A percentile compares a stretch with the other conserved stretches of the same genome.
Conservation (phyloP, 2,329 filamentous ascomycete genomes). For the Aspergillus terreus region DNA sequence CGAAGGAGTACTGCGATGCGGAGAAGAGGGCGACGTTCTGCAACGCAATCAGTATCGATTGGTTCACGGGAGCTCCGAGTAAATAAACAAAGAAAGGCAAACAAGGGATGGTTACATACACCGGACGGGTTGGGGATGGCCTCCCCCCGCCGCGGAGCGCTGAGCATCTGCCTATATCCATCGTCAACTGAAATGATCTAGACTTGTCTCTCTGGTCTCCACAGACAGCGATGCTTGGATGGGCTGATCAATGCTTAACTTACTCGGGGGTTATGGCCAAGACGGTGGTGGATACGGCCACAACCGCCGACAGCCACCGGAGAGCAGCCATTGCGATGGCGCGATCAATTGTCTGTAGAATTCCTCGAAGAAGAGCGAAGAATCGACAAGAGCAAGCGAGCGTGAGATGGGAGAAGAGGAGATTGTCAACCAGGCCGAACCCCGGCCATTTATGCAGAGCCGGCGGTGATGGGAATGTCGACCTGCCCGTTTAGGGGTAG, state of each 20-base stretch:
- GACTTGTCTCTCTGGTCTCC: background rate
- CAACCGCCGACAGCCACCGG: conserved; percentile 22
- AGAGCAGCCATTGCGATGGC: conserved; percentile 3
- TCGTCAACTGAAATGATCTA: background rate
- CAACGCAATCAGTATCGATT: background rate
- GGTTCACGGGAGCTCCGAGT: background rate
- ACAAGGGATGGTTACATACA: conserved; percentile 22
- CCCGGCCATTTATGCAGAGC: too few relatives aligned
- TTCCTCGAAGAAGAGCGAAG: too few relatives aligned
- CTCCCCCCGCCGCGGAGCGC: conserved; percentile 34
- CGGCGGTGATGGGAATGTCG: too few relatives aligned
- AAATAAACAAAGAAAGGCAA: background rate
- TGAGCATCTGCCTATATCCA: conserved; percentile 29
- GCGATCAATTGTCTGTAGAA: background rate
- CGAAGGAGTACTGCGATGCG: conserved; percentile 75
- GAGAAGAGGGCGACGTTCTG: conserved; percentile 48
- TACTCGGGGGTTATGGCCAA: conserved; percentile 28
- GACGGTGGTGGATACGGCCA: conserved; percentile 19
- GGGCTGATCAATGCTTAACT: background rate
- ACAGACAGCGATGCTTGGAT: background rate
- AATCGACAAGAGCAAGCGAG: background rate
- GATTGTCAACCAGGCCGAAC: too few relatives aligned
- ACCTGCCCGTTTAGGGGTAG: too few relatives aligned
- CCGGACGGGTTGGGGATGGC: conserved; percentile 39
- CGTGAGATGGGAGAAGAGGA: background rate